Evolutionary conservation across 2,329 filamentous ascomycete genomes (phyloP).

Genomic region (Capronia americana): DNA sequence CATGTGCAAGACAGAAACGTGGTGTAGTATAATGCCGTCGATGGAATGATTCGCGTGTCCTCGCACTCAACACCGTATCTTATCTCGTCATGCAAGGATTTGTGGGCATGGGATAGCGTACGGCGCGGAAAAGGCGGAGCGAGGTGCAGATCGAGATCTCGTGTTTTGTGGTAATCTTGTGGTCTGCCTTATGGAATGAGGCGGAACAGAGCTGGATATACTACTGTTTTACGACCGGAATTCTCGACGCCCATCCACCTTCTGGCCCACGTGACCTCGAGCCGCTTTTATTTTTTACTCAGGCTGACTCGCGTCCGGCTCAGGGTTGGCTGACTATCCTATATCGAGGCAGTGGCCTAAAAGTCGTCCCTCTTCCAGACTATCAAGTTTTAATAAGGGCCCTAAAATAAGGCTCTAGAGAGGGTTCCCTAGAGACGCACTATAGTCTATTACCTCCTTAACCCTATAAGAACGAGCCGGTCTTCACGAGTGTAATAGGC

Average conservation of each 20-base stretch:
- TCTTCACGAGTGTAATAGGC: neutral
- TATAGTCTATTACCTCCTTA: neutral
- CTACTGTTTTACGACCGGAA: too few relatives aligned
- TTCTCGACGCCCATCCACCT: constrained; percentile 13
- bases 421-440: constrained; percentile 1
- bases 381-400: constrained; percentile 2
- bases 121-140: too few relatives aligned
- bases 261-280: constrained; percentile 20
- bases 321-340: constrained; percentile 7
- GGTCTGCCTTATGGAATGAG: neutral
- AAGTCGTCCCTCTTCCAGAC: neutral
- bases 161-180: neutral
- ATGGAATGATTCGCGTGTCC: too few relatives aligned
- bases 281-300: constrained; percentile 20
- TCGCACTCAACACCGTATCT: too few relatives aligned
- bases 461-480: constrained; percentile 3
- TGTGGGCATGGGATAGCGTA: too few relatives aligned
- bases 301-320: constrained; percentile 19
- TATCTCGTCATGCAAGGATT: too few relatives aligned
- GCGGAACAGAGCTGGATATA: neutral
- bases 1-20: too few relatives aligned
- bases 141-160: neutral
- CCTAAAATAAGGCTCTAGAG: neutral
- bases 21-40: too few relatives aligned
- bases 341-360: neutral